Percentiles rank a stretch among this genome's conserved stretches.
These are phyloP conservation scores for Ustilago trichophora DNA, from an alignment of 1,284 basidiomycete genomes.

Conservation along the genomic window DNA sequence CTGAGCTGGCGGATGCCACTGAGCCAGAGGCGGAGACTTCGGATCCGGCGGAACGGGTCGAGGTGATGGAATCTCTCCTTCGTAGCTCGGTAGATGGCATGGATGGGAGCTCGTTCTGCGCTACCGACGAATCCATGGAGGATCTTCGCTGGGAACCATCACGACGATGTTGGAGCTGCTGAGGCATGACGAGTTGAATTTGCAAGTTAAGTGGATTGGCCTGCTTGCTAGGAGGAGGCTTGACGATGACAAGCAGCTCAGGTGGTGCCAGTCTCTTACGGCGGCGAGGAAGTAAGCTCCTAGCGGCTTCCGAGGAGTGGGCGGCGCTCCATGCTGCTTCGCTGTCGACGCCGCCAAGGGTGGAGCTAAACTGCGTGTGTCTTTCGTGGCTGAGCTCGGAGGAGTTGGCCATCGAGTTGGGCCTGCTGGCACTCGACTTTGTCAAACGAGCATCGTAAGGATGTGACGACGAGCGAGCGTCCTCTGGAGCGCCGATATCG, in stretches of 20 bases:
- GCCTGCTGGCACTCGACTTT: slow-evolving; percentile 21
- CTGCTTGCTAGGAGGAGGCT: slow-evolving; percentile 81
- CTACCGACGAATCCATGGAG: slow-evolving; percentile 31
- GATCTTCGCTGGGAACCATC: slow-evolving; percentile 23
- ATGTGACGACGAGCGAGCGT: neutral
- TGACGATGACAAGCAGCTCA: slow-evolving; percentile 67
- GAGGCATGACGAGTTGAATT: slow-evolving; percentile 79
- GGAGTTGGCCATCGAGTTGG: slow-evolving; percentile 7
- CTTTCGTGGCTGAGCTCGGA: slow-evolving; percentile 23
- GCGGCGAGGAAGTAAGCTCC: slow-evolving; percentile 12
- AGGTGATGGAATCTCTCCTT: slow-evolving; percentile 45
- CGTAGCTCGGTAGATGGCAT: slow-evolving; percentile 17
- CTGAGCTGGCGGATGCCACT: slow-evolving; percentile 52
- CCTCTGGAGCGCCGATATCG: neutral
- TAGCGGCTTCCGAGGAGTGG: slow-evolving; percentile 15
- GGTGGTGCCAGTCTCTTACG: slow-evolving; percentile 49
- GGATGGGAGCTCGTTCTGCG: slow-evolving; percentile 7
- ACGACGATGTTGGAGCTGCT: slow-evolving; percentile 20
- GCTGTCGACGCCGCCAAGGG: slow-evolving; percentile 38
- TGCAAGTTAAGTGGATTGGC: slow-evolving; percentile 92
- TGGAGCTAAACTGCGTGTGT: slow-evolving; percentile 20
- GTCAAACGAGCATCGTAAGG: neutral
- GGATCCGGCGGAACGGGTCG: slow-evolving; percentile 36
- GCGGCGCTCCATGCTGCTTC: slow-evolving; percentile 38
- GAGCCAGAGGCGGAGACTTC: slow-evolving; percentile 36